Percentiles rank a stretch among this genome's conserved stretches.
These are phyloP conservation scores for Podila horticola DNA, from an alignment of 192 early-diverging fungal genomes.

Conservation along the genomic window DNA sequence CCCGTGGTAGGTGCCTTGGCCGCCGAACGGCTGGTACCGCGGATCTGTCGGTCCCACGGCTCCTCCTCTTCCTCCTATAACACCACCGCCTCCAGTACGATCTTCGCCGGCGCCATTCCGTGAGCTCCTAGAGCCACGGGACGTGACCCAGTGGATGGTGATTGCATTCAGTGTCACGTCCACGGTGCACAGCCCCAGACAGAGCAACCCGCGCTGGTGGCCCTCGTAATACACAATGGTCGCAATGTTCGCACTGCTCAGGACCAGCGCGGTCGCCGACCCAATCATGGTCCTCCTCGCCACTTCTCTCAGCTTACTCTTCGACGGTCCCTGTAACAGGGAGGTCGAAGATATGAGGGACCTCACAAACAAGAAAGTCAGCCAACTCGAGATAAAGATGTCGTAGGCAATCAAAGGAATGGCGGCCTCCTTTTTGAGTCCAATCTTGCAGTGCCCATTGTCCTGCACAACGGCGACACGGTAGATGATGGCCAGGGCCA, in stretches of 20 bases:
- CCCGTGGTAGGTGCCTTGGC: too few relatives aligned
- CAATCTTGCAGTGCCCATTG: slow-evolving; percentile 32
- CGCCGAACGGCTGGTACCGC: too few relatives aligned
- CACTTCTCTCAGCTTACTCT: slow-evolving; percentile 30
- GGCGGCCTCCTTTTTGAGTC: neutral
- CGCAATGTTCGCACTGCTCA: slow-evolving; percentile 44
- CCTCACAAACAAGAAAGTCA: slow-evolving; percentile 30
- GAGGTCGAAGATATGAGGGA: slow-evolving; percentile 38
- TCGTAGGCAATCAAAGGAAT: slow-evolving; percentile 34
- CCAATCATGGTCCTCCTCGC: slow-evolving; percentile 49
- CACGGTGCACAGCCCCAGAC: slow-evolving; percentile 53
- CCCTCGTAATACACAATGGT: slow-evolving; percentile 39
- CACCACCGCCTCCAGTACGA: too few relatives aligned
- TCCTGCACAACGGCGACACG: slow-evolving; percentile 14
- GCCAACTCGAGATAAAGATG: slow-evolving; percentile 19
- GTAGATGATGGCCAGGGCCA: slow-evolving; percentile 38
- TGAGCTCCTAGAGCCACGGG: neutral
- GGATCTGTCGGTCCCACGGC: too few relatives aligned
- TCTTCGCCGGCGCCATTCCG: too few relatives aligned
- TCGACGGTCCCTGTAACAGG: slow-evolving; percentile 33
- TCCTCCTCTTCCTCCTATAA: too few relatives aligned
- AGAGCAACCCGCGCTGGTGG: slow-evolving; percentile 54
- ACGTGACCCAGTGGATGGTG: slow-evolving; percentile 60
- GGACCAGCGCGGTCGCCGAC: slow-evolving; percentile 34
- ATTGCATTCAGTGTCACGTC: slow-evolving; percentile 59